Evolutionary conservation across 148 eudicot genomes (phyloP).

Genomic region (Silene conica): DNA sequence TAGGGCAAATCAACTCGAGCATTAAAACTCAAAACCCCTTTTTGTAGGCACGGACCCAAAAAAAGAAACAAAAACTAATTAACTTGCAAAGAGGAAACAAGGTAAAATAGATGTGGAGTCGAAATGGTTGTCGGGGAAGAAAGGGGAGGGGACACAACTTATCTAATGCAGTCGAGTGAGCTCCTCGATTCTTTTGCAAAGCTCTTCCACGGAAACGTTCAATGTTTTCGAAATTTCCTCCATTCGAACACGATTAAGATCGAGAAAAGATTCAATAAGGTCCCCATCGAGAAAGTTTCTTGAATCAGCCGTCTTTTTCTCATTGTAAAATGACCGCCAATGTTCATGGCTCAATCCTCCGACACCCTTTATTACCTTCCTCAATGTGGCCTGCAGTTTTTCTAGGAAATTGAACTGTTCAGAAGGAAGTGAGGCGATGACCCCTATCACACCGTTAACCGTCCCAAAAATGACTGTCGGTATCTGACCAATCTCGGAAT

Average conservation of each 20-base stretch:
- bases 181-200: slow-evolving; percentile 92
- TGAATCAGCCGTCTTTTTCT: slow-evolving; percentile 88
- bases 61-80: neutral
- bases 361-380: slow-evolving; percentile 91
- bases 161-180: slow-evolving; percentile 73
- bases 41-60: neutral
- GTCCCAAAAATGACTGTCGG: slow-evolving; percentile 80
- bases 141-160: neutral
- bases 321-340: slow-evolving; percentile 86
- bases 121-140: too few relatives aligned
- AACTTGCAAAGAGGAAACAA: neutral
- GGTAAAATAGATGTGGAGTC: neutral
- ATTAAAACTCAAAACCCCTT: neutral
- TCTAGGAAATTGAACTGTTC: slow-evolving; percentile 81
- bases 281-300: slow-evolving; percentile 89
- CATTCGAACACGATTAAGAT: slow-evolving; percentile 68
- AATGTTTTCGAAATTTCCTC: slow-evolving; percentile 78
- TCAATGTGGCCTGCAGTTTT: slow-evolving; percentile 71
- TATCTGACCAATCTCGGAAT: slow-evolving; percentile 72
- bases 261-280: slow-evolving; percentile 88
- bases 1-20: too few relatives aligned
- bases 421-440: slow-evolving; percentile 80
- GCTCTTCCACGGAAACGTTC: slow-evolving; percentile 78
- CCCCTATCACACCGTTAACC: slow-evolving; percentile 85
- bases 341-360: slow-evolving; percentile 96